Evolutionary conservation across 768 basidiomycete species (phyloP).

Genomic region (Lyophyllum shimeji): DNA sequence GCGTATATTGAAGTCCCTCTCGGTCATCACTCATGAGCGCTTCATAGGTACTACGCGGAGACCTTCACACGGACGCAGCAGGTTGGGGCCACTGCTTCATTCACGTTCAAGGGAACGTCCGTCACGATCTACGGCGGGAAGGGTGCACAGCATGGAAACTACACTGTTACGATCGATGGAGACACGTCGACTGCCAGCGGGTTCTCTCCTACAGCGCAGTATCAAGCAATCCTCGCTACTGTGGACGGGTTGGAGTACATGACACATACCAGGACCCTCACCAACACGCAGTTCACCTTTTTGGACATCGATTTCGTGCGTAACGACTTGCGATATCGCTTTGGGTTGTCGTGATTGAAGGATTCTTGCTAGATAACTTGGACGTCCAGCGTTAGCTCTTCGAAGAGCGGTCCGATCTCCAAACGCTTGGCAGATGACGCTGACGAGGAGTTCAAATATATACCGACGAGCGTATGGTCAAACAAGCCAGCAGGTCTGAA

Average conservation of each 20-base stretch:
- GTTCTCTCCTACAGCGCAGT: conserved; percentile 14
- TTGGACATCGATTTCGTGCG: conserved; percentile 38
- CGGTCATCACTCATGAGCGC: neutral
- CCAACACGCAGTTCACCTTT: conserved; percentile 11
- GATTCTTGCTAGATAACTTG: conserved; percentile 18
- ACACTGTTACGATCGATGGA: conserved; percentile 30
- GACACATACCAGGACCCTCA: conserved; percentile 29
- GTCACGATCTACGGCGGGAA: conserved; percentile 38
- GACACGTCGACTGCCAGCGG: conserved; percentile 19
- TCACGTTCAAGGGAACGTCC: conserved; percentile 38
- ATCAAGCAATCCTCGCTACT: conserved; percentile 31
- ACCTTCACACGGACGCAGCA: conserved; percentile 33
- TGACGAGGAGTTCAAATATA: conserved; percentile 30
- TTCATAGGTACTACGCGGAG: conserved; percentile 33
- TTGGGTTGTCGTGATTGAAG: neutral
- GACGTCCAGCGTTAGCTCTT: conserved; percentile 14
- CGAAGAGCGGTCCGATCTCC: conserved; percentile 1
- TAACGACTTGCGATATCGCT: neutral
- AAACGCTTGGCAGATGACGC: conserved; percentile 18
- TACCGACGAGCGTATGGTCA: conserved; percentile 24
- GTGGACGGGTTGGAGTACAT: conserved; percentile 21
- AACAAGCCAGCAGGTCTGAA: conserved; percentile 12
- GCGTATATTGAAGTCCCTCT: neutral
- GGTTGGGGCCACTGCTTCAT: conserved; percentile 25
- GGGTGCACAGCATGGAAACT: conserved; percentile 34